phyloP scores from a whole-genome alignment of 441 rosid genomes.

The Daphne laureola region DNA sequence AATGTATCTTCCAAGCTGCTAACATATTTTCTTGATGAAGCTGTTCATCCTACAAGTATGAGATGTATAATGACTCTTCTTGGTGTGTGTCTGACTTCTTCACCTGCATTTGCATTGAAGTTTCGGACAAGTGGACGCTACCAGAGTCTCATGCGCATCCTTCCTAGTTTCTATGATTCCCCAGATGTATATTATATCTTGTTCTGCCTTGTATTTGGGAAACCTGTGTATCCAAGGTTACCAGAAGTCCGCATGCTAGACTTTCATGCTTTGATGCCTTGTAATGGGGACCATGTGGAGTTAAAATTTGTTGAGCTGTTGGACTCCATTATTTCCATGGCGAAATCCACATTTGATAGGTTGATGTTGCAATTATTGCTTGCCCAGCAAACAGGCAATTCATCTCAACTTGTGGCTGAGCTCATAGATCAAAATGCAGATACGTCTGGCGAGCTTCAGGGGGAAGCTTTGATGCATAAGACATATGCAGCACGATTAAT shows the following conservation, averaged over 20 bases:
- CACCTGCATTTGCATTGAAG: slow-evolving; percentile 79
- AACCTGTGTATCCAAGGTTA: slow-evolving; percentile 85
- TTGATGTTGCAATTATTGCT: slow-evolving; percentile 72
- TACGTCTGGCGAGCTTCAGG: slow-evolving; percentile 94
- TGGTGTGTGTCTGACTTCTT: slow-evolving; percentile 84
- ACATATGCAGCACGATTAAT: slow-evolving; percentile 93
- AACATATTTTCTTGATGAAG: slow-evolving; percentile 92
- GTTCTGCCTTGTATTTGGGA: slow-evolving; percentile 89
- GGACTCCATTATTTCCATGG: slow-evolving; percentile 88
- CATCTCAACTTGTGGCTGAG: slow-evolving; percentile 85
- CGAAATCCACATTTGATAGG: slow-evolving; percentile 86
- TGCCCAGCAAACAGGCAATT: slow-evolving; percentile 85
- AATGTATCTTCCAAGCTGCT: slow-evolving; percentile 88
- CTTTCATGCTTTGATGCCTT: slow-evolving; percentile 91
- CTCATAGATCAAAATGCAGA: slow-evolving; percentile 84
- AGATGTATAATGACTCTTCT: slow-evolving; percentile 99
- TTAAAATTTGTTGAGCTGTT: slow-evolving; percentile 80
- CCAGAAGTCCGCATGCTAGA: slow-evolving; percentile 98
- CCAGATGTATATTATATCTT: slow-evolving; percentile 93
- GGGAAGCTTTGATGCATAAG: slow-evolving; percentile 98
- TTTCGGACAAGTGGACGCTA: slow-evolving; percentile 93
- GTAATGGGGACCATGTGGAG: slow-evolving; percentile 67
- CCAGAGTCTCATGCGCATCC: slow-evolving; percentile 77
- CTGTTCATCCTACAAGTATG: slow-evolving; percentile 99
- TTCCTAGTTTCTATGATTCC: slow-evolving; percentile 89